Conservation (phyloP, 768 basidiomycete genomes). For the Calocera cornea region DNA sequence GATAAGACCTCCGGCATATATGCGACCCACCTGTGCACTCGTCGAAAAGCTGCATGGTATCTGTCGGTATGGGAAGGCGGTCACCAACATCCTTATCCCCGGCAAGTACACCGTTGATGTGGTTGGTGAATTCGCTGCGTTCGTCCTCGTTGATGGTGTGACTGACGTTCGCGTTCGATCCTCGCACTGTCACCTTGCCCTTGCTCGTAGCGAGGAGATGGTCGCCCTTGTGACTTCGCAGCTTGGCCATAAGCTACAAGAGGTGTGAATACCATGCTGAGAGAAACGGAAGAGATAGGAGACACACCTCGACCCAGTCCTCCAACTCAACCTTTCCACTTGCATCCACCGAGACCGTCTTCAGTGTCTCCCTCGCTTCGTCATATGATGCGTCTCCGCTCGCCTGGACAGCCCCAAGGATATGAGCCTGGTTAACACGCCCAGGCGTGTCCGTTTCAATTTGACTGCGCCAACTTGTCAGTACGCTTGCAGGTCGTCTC, state of each 20-base stretch:
- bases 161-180: slow-evolving; percentile 87
- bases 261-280: slow-evolving; percentile 2
- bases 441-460: slow-evolving; percentile 70
- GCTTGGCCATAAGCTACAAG: slow-evolving; percentile 64
- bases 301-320: slow-evolving; percentile 88
- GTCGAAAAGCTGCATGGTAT: slow-evolving; percentile 97
- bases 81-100: slow-evolving; percentile 73
- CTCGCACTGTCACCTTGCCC: slow-evolving; percentile 87
- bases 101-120: slow-evolving; percentile 88
- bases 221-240: slow-evolving; percentile 28
- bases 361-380: slow-evolving; percentile 49
- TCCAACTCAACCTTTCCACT: slow-evolving; percentile 94
- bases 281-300: too few species aligned
- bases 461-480: slow-evolving; percentile 31
- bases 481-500: background rate
- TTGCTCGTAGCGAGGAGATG: slow-evolving; percentile 41
- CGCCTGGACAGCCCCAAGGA: slow-evolving; percentile 62
- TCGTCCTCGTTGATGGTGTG: slow-evolving; percentile 98
- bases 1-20: background rate
- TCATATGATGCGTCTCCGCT: slow-evolving; percentile 79
- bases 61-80: slow-evolving; percentile 82
- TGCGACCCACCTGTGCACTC: slow-evolving; percentile 55
- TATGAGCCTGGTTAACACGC: slow-evolving; percentile 66
- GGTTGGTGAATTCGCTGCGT: slow-evolving; percentile 88
- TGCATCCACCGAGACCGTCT: slow-evolving; percentile 85